A percentile compares a stretch with the other conserved stretches of the same genome.
Conservation (phyloP, 352 stramenopile genomes). For the Phytopythium litorale region DNA sequence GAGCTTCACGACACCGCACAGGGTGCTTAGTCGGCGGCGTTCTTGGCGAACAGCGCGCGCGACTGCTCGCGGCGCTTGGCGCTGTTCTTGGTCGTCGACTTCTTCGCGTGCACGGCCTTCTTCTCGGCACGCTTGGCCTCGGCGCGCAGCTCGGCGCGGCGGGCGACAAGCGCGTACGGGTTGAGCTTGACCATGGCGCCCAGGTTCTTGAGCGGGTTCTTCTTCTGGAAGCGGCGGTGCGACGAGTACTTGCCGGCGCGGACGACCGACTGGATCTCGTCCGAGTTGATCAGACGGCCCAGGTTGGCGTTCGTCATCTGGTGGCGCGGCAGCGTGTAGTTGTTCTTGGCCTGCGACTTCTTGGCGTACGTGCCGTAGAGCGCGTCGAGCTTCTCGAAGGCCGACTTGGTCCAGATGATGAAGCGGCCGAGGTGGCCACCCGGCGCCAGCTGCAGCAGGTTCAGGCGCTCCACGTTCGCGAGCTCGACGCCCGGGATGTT, state of each 20-base stretch:
- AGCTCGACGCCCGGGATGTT: constrained; percentile 98
- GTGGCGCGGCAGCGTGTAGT: constrained; percentile 92
- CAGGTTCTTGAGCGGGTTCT: constrained; percentile 97
- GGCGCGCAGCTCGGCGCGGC: constrained; percentile 86
- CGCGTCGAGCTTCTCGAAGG: constrained; percentile 95
- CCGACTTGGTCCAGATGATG: constrained; percentile 98
- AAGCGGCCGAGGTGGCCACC: constrained; percentile 99
- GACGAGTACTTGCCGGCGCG: constrained; percentile 92
- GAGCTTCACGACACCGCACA: no score
- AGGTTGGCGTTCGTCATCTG: constrained; percentile 98
- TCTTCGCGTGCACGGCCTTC: constrained; percentile 68
- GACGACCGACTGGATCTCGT: constrained; percentile 97
- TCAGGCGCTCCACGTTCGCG: constrained; percentile 96
- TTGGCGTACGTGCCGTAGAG: constrained; percentile 95
- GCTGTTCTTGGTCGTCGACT: constrained; percentile 79
- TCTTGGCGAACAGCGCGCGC: constrained; percentile 77
- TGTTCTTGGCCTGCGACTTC: constrained; percentile 89
- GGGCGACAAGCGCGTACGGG: constrained; percentile 93
- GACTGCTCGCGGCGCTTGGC: constrained; percentile 74
- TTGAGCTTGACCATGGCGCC: constrained; percentile 96
- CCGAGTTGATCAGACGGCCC: constrained; percentile 98
- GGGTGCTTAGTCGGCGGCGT: constrained; percentile 63
- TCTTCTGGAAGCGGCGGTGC: constrained; percentile 93
- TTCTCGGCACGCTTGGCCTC: constrained; percentile 88
- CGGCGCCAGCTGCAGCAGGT: constrained; percentile 97